phyloP scores from a whole-genome alignment of 169 alveolate genomes.

The Sarcocystis neurona region DNA sequence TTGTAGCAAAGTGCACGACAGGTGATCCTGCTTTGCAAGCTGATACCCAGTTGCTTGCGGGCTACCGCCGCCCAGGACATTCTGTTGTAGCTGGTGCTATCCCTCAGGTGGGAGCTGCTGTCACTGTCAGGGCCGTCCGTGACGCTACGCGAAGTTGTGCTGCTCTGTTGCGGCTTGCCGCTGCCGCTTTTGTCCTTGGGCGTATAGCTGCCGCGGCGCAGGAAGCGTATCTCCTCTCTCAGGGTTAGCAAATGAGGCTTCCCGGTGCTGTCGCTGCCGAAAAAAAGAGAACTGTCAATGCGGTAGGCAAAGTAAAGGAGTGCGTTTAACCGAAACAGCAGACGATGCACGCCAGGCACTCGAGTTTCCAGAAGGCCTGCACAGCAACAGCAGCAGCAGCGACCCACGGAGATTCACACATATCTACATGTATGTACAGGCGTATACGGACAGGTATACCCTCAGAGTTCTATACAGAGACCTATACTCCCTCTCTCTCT shows the following conservation, averaged over 20 bases:
- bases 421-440: neutral
- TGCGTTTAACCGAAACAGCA: constrained; percentile 51
- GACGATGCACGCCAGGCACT: constrained; percentile 44
- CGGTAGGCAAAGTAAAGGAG: constrained; percentile 28
- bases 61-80: neutral
- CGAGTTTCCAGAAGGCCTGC: constrained; percentile 34
- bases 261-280: neutral
- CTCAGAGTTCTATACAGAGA: neutral
- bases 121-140: neutral
- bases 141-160: neutral
- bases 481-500: too few species aligned
- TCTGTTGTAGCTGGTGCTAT: neutral
- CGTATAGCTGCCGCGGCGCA: neutral
- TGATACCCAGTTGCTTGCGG: neutral
- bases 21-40: neutral
- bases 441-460: neutral
- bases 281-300: constrained; percentile 12
- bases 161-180: too few species aligned
- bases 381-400: neutral
- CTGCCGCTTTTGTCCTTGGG: too few species aligned
- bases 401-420: neutral
- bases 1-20: constrained; percentile 35
- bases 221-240: neutral
- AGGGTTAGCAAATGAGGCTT: neutral
- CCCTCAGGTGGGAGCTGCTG: neutral